These are phyloP conservation scores for Ceratocystis ficicola DNA, from an alignment of 2,329 filamentous ascomycete genomes.

Conservation along the genomic window DNA sequence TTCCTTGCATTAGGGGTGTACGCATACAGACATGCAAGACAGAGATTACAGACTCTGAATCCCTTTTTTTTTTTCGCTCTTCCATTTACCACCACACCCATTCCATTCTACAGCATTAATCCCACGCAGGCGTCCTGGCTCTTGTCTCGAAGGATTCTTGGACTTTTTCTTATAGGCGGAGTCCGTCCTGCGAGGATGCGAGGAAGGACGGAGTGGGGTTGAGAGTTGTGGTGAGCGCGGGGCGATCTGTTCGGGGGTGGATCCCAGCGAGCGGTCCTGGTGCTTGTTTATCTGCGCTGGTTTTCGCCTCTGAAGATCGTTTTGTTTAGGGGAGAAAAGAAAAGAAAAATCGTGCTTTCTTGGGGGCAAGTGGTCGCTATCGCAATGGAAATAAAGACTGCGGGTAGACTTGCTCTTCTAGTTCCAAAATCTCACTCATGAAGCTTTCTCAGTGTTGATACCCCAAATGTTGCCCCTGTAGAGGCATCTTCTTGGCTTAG, in stretches of 20 bases:
- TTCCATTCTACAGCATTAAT: background rate
- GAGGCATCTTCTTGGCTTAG: no score
- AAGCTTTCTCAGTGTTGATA: no score
- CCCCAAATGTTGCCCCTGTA: no score
- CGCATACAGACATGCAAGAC: background rate
- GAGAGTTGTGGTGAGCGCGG: background rate
- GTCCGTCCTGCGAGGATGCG: background rate
- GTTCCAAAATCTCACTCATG: no score
- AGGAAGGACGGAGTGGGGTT: conserved; percentile 3
- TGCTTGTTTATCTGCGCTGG: conserved; percentile 6
- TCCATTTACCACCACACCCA: background rate
- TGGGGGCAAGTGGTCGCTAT: no score
- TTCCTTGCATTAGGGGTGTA: background rate
- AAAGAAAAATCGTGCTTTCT: background rate
- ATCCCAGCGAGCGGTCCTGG: background rate
- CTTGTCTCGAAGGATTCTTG: background rate
- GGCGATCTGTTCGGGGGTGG: conserved; percentile 7
- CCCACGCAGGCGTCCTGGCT: background rate
- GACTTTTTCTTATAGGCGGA: background rate
- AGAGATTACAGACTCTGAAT: background rate
- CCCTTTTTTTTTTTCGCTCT: background rate
- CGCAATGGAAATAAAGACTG: no score
- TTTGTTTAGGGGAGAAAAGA: background rate
- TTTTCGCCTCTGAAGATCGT: conserved; percentile 8
- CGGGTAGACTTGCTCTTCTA: no score